phyloP scores from a whole-genome alignment of 352 stramenopile genomes.

The Globisporangium cystogenes region DNA sequence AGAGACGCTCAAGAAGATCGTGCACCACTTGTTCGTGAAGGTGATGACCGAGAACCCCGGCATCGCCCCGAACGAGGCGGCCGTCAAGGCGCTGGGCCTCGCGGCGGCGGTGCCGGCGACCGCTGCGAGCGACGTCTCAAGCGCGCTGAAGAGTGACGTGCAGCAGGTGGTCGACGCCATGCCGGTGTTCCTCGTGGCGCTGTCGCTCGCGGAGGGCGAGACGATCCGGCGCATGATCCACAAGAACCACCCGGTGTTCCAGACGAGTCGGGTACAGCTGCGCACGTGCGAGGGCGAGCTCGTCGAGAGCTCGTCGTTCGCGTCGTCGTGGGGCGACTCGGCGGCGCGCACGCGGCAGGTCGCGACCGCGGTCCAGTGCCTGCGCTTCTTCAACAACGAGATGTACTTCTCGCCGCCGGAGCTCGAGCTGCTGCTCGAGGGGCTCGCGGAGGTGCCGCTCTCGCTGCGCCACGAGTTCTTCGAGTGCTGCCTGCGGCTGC shows the following conservation, averaged over 20 bases:
- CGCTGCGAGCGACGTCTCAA: slow-evolving; percentile 15
- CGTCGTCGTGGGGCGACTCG: slow-evolving; percentile 36
- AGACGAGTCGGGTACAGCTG: slow-evolving; percentile 60
- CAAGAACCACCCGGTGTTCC: slow-evolving; percentile 73
- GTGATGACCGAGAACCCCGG: slow-evolving; percentile 27
- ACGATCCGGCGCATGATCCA: slow-evolving; percentile 96
- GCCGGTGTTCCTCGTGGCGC: slow-evolving; percentile 89
- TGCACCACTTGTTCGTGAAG: slow-evolving; percentile 60
- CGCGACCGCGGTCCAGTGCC: slow-evolving; percentile 75
- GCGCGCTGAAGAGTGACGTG: slow-evolving; percentile 39
- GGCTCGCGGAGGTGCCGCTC: slow-evolving; percentile 54
- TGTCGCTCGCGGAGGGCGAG: slow-evolving; percentile 97
- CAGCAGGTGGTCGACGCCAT: slow-evolving; percentile 21
- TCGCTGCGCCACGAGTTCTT: slow-evolving; percentile 83
- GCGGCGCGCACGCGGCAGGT: slow-evolving; percentile 25
- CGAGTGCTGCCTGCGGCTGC: slow-evolving; percentile 80
- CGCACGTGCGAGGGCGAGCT: slow-evolving; percentile 78
- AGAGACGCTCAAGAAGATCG: slow-evolving; percentile 59
- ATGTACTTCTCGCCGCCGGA: slow-evolving; percentile 96
- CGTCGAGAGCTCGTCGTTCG: slow-evolving; percentile 76
- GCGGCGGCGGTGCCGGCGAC: slow-evolving; percentile 20
- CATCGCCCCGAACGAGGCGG: slow-evolving; percentile 65
- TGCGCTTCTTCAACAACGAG: slow-evolving; percentile 98
- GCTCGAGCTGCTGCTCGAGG: slow-evolving; percentile 88
- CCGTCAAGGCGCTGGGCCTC: slow-evolving; percentile 40